Evolutionary conservation across 495 filamentous ascomycete species (phyloP), one percentile per base, ranked within the genome.

Genomic region (Aspergillus nanangensis): DNA sequence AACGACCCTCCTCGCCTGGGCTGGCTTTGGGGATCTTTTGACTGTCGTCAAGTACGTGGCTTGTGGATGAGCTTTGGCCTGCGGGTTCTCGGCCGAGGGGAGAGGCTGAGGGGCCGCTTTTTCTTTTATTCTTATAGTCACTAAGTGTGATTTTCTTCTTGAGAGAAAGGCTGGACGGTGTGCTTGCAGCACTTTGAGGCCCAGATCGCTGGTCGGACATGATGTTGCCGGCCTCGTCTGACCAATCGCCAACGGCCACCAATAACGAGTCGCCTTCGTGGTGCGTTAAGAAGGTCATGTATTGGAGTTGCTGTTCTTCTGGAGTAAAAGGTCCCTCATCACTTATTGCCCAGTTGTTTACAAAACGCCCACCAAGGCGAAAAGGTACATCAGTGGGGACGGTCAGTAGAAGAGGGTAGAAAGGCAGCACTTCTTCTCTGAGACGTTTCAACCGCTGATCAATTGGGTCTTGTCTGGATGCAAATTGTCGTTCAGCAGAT

Each of bases 251-350:
- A 43, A 74, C 64, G 14, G 71, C 67, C 35, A 65, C 58, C 36
- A 77, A 53, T 39, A 79, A 53, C 2, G 70, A 71, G 48, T 78
- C 72, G 24, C 58, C 59, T 45, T 70, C 57, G 57, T 69, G 60
- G 45, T 76, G 70, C n/a, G 68, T 65, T 45, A 74, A 55, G 47
- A 77, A 79, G 32, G 74, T 79, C 66, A 75, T 69, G 42, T 77
- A 79, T 44, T 79, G 75, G 43, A 79, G 63, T 55, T 72, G 62
- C 40, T 77, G 66, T 59, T 79, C 75, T 39, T 75, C 65, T 22
- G 54, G 51, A 22, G 53, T 52, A 45, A 79, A 79, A 14, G 68
- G 72, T 8, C 67, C 67, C 40, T 70, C 65, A 60, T 66, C 58
- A 51, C 71, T 64, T 55, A 74, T 63, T 45, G 71, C 69, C 75